Evolutionary conservation across 306 rosid genomes (phyloP).

Genomic region (Gastrolobium villosum): DNA sequence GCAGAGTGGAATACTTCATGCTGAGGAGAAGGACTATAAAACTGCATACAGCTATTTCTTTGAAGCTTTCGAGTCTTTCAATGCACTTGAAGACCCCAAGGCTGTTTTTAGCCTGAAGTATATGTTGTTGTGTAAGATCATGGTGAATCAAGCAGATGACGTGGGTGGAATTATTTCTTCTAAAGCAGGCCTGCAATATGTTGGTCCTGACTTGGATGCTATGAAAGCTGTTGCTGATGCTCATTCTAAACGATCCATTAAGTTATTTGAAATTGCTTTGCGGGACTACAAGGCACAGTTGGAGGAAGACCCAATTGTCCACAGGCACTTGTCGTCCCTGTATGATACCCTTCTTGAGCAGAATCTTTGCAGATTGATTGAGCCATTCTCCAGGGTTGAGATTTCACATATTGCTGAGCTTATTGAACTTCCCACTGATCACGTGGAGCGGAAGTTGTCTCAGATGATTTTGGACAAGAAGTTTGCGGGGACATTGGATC

Average conservation of each 20-base stretch:
- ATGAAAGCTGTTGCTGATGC: slow-evolving; percentile 99
- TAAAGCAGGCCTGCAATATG: slow-evolving; percentile 85
- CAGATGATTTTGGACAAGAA: slow-evolving; percentile 73
- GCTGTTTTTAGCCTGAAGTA: slow-evolving; percentile 95
- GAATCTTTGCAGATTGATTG: slow-evolving; percentile 93
- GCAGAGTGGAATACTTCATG: slow-evolving; percentile 97
- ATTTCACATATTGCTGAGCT: slow-evolving; percentile 88
- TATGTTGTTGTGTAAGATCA: slow-evolving; percentile 89
- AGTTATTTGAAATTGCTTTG: slow-evolving; percentile 84
- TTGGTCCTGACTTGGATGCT: slow-evolving; percentile 95
- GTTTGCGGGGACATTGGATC: slow-evolving; percentile 91
- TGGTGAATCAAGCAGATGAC: slow-evolving; percentile 96
- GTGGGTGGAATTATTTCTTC: slow-evolving; percentile 89
- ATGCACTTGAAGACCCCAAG: slow-evolving; percentile 90
- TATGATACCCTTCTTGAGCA: slow-evolving; percentile 93
- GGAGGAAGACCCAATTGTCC: slow-evolving; percentile 97
- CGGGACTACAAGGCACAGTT: slow-evolving; percentile 83
- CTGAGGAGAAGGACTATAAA: slow-evolving; percentile 94
- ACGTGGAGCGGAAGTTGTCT: slow-evolving; percentile 67
- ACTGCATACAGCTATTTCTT: slow-evolving; percentile 92
- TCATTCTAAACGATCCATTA: slow-evolving; percentile 87
- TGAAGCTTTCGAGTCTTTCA: slow-evolving; percentile 96
- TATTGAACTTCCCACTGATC: slow-evolving; percentile 82
- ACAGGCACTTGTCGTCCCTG: slow-evolving; percentile 86
- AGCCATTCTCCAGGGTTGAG: slow-evolving; percentile 96